These are phyloP conservation scores for Halophytophthora batemanensis DNA, from an alignment of 352 stramenopile species.

Conservation along the genomic window DNA sequence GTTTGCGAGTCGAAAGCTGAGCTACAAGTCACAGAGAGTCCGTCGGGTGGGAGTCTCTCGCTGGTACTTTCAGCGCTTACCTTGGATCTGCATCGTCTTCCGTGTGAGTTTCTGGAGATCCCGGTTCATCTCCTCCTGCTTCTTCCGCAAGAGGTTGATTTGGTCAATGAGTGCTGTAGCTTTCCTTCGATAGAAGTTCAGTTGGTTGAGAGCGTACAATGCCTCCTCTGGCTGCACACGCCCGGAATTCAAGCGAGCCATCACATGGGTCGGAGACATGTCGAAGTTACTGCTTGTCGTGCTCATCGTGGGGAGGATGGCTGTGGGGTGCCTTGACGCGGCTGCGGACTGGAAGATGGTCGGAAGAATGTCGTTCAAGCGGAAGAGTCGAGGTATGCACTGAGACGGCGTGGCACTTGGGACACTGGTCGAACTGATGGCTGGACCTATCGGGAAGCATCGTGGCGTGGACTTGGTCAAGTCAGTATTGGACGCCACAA, in stretches of 20 bases:
- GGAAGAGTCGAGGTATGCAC: conserved; percentile 45
- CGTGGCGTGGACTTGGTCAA: not conserved
- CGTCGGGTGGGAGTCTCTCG: no score
- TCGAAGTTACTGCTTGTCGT: not conserved
- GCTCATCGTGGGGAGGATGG: not conserved
- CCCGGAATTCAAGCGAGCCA: conserved; percentile 7
- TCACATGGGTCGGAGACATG: conserved; percentile 8
- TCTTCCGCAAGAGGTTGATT: conserved; percentile 55
- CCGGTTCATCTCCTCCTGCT: conserved; percentile 62
- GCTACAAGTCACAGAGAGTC: no score
- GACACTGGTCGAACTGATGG: not conserved
- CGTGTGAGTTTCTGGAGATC: conserved; percentile 65
- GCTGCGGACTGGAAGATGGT: conserved; percentile 1
- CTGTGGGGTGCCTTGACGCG: not conserved
- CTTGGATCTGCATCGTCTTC: conserved; percentile 38
- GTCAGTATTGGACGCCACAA: conserved; percentile 15
- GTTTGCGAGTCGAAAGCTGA: no score
- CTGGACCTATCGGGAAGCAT: conserved; percentile 9
- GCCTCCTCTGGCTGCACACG: conserved; percentile 57
- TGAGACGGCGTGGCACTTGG: conserved; percentile 15
- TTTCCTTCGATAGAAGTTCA: conserved; percentile 64
- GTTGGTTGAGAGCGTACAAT: conserved; percentile 44
- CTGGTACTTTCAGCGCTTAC: conserved; percentile 13
- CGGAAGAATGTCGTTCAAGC: conserved; percentile 38
- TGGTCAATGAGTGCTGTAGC: conserved; percentile 65